Base-by-base conservation (phyloP, 345 rosid species). In the Psidium guajava region DNA sequence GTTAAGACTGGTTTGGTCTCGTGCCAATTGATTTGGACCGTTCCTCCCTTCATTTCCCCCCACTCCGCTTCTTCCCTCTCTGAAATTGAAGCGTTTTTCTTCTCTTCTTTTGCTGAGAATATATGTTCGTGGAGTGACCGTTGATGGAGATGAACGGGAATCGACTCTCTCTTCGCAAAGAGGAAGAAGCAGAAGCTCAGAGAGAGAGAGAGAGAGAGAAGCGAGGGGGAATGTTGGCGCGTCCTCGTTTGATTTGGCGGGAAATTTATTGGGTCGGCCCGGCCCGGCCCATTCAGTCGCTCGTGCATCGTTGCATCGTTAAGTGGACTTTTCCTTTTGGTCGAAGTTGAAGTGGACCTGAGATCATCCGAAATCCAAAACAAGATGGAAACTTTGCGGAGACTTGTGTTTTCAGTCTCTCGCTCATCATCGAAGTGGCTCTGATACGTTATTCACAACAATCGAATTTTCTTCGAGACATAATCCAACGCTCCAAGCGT, bases 21-120 rank as follows among this genome's bases (percentile, higher is more conserved):
- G 89, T 97, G 98, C 99, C 99, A 97, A 50, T 91, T 94, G 14
- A 97, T 97, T 91, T 97, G 99, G 61, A 97, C 89, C 6, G 98
- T 96, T n/a, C 99, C 96, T 82, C 96, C 98, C 87, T 93, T 97
- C 98, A 97, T 96, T 96, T 86, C 83, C 36, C 24, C 53, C 27
- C 56, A 22, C 56, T 28, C 69, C 6, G 42, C 77, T 13, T 14
- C 20, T 15, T 69, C 77, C 16, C 77, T 32, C 77, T 36, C 6
- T 18, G 24, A 69, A 7, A 69, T 69, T 10, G 80, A 69, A 18
- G 80, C 47, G 25, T 69, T 69, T 24, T 69, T 4, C 11, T 22
- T 69, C 80, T 69, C 80, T 69, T 36, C 24, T 22, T 18, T 36
- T 7, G 73, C 40, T 61, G 73, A 27, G 18, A n/a, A 9, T 4